These are phyloP conservation scores for Russula olivacea DNA, from an alignment of 768 basidiomycete genomes.

Conservation along the genomic window DNA sequence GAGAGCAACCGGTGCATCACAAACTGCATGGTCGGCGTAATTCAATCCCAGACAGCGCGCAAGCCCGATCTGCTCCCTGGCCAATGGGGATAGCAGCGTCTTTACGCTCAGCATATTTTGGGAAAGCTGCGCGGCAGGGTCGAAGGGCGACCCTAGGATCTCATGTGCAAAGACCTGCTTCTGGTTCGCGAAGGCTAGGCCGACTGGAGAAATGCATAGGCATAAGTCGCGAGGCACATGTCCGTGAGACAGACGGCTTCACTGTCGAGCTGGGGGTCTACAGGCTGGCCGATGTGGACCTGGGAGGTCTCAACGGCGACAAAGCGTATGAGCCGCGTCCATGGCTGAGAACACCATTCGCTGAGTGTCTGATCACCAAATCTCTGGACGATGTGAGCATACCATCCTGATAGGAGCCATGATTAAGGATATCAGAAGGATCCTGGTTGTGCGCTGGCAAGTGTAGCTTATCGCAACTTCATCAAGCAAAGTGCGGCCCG, in stretches of 20 bases:
- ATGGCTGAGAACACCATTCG: slow-evolving; percentile 42
- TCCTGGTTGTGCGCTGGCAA: neutral
- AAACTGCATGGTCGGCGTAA: slow-evolving; percentile 78
- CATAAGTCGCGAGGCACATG: neutral
- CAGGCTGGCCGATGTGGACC: slow-evolving; percentile 73
- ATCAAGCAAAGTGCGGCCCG: neutral
- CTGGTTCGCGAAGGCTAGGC: slow-evolving; percentile 46
- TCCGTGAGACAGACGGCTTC: slow-evolving; percentile 15
- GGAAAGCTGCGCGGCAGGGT: slow-evolving; percentile 59
- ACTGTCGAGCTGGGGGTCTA: slow-evolving; percentile 64
- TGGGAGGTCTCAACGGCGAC: slow-evolving; percentile 66
- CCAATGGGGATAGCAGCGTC: slow-evolving; percentile 62
- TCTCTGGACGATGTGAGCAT: slow-evolving; percentile 23
- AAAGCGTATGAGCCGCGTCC: slow-evolving; percentile 80
- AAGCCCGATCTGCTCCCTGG: slow-evolving; percentile 57
- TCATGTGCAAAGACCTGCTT: slow-evolving; percentile 61
- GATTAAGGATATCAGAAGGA: slow-evolving; percentile 16
- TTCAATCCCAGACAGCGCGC: slow-evolving; percentile 78
- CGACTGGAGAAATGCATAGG: slow-evolving; percentile 40
- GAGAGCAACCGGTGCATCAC: slow-evolving; percentile 21
- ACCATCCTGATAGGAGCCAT: slow-evolving; percentile 61
- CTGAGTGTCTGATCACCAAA: neutral
- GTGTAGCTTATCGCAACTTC: neutral
- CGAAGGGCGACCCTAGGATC: slow-evolving; percentile 63
- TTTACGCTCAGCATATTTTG: slow-evolving; percentile 61